These are phyloP conservation scores for Backusella psychrophila DNA, from an alignment of 192 early-diverging fungal species.

Conservation along the genomic window DNA sequence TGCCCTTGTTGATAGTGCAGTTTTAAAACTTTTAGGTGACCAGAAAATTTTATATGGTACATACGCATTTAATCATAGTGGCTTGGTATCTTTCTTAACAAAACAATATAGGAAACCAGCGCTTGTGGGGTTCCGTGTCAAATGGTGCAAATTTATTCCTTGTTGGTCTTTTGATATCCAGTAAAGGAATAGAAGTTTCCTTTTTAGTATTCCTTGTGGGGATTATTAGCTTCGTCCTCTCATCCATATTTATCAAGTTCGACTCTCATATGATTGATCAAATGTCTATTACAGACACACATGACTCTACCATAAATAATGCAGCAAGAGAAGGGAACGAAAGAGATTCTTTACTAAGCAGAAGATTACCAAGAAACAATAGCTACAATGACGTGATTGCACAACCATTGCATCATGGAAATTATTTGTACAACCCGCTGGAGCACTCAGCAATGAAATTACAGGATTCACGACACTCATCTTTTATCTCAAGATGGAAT, in stretches of 20 bases:
- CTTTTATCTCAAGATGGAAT: not conserved
- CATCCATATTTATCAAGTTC: constrained; percentile 7
- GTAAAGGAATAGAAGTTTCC: constrained; percentile 16
- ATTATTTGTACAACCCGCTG: constrained; percentile 9
- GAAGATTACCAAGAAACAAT: not conserved
- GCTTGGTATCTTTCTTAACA: not conserved
- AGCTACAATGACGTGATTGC: not conserved
- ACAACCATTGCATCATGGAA: not conserved
- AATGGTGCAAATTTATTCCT: constrained; percentile 20
- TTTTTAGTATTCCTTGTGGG: constrained; percentile 25
- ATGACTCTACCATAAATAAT: constrained; percentile 1
- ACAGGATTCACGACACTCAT: not conserved
- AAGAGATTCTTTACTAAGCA: constrained; percentile 1
- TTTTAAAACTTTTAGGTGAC: constrained; percentile 34
- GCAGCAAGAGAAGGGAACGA: constrained; percentile 3
- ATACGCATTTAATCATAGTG: not conserved
- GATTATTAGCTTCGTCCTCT: not conserved
- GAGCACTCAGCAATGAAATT: not conserved
- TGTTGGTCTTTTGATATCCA: constrained; percentile 15
- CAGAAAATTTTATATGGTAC: constrained; percentile 42
- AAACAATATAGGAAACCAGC: constrained; percentile 23
- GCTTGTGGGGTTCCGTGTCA: constrained; percentile 33
- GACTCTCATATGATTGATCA: constrained; percentile 13
- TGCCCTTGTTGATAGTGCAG: constrained; percentile 36
- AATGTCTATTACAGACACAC: not conserved